phyloP scores from a whole-genome alignment of 345 rosid genomes.

The Pugionium cornutum region DNA sequence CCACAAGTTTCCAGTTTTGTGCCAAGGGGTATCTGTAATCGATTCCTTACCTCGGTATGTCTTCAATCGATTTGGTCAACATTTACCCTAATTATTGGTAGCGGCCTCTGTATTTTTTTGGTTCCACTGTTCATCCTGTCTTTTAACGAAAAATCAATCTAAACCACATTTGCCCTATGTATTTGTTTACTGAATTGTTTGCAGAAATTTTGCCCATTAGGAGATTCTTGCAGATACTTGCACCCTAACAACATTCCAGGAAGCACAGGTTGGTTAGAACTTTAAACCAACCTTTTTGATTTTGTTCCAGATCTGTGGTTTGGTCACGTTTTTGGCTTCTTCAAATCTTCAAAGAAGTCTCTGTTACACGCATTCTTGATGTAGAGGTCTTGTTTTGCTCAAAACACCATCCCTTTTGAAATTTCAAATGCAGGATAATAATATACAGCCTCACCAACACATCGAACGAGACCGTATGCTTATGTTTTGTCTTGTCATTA shows the following conservation, averaged over 20 bases:
- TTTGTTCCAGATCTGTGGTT: not conserved
- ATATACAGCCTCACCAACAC: constrained; percentile 25
- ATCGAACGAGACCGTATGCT: constrained; percentile 21
- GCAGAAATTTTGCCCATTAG: constrained; percentile 80
- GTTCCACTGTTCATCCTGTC: constrained; percentile 6
- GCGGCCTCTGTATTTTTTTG: not conserved
- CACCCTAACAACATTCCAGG: constrained; percentile 50
- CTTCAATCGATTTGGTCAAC: not conserved
- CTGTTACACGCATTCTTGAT: not conserved
- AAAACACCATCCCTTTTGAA: not conserved
- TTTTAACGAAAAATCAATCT: not conserved
- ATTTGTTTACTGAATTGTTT: constrained; percentile 1
- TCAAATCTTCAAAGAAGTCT: not conserved
- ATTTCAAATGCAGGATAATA: constrained; percentile 31
- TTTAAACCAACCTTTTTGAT: not conserved
- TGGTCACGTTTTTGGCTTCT: not conserved
- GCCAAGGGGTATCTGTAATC: constrained; percentile 61
- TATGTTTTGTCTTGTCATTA: not conserved
- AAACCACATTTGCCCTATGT: not conserved
- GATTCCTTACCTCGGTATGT: constrained; percentile 59
- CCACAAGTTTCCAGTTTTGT: constrained; percentile 37
- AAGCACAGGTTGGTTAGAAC: not conserved
- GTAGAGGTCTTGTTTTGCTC: constrained; percentile 2
- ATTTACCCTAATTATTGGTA: not conserved
- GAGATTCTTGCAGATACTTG: constrained; percentile 77